Evolutionary conservation across 2,329 filamentous ascomycete species (phyloP).

Genomic region (Fusarium keratoplasticum): DNA sequence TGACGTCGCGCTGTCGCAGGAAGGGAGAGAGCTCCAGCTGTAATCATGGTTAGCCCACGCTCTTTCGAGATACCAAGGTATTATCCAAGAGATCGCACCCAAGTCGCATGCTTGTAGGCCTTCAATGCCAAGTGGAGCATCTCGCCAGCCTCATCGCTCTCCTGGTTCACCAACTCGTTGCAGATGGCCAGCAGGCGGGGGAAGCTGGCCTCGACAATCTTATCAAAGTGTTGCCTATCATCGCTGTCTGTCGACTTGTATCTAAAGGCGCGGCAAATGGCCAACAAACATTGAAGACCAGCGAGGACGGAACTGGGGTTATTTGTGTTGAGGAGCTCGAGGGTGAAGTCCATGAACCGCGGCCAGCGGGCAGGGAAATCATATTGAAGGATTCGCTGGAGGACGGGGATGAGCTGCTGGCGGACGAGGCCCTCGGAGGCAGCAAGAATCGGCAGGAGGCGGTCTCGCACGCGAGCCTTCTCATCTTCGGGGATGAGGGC

Average conservation of each 20-base stretch:
- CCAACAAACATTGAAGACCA: slow-evolving; percentile 91
- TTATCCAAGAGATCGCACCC: slow-evolving; percentile 64
- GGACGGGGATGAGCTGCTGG: slow-evolving; percentile 91
- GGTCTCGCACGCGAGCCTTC: slow-evolving; percentile 86
- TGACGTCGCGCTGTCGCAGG: slow-evolving; percentile 82
- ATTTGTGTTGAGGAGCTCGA: slow-evolving; percentile 88
- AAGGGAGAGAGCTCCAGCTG: slow-evolving; percentile 87
- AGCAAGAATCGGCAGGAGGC: slow-evolving; percentile 89
- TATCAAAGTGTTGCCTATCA: slow-evolving; percentile 86
- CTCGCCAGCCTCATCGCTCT: slow-evolving; percentile 93
- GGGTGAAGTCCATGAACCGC: slow-evolving; percentile 90
- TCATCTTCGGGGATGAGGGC: slow-evolving; percentile 87
- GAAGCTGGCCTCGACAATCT: slow-evolving; percentile 92
- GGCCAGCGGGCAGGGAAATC: slow-evolving; percentile 97
- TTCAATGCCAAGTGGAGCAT: slow-evolving; percentile 97
- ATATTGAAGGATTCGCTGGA: slow-evolving; percentile 95
- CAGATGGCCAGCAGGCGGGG: slow-evolving; percentile 88
- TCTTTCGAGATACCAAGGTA: neutral
- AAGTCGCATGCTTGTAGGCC: slow-evolving; percentile 98
- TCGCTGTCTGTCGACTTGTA: slow-evolving; percentile 88
- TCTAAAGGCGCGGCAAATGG: slow-evolving; percentile 94
- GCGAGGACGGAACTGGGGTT: slow-evolving; percentile 90
- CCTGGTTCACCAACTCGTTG: slow-evolving; percentile 88
- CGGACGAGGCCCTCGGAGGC: slow-evolving; percentile 83
- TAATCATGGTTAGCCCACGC: slow-evolving; percentile 43